Conservation (phyloP, 441 rosid genomes). For the Raphanus hybrid region DNA sequence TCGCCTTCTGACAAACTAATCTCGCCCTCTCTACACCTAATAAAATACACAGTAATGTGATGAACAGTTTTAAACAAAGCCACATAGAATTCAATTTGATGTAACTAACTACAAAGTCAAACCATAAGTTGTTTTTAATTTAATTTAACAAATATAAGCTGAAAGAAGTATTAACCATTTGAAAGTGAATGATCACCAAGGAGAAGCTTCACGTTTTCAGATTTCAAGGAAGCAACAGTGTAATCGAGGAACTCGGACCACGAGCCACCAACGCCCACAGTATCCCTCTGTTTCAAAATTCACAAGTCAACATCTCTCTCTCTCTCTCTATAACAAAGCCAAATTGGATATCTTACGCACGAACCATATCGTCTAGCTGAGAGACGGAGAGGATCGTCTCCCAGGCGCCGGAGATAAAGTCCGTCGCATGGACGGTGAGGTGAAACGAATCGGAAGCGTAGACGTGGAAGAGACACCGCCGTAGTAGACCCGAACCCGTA, state of each 20-base stretch:
- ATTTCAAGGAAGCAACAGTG: conserved; percentile 65
- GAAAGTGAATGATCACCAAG: conserved; percentile 47
- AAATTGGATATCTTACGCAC: neutral
- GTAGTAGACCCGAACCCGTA: conserved; percentile 45
- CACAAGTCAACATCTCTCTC: no score
- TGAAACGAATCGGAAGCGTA: conserved; percentile 66
- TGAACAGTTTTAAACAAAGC: no score
- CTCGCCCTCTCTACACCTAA: conserved; percentile 46
- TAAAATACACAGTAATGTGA: no score
- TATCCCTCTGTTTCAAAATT: conserved; percentile 64
- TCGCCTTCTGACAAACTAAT: conserved; percentile 79
- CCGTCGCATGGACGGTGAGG: conserved; percentile 67
- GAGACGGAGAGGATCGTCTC: conserved; percentile 62
- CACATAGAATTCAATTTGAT: no score
- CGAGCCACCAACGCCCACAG: conserved; percentile 79
- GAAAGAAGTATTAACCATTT: conserved; percentile 41
- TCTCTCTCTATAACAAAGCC: no score
- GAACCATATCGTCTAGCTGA: conserved; percentile 85
- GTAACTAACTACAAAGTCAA: neutral
- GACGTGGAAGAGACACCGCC: conserved; percentile 67
- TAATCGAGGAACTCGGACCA: conserved; percentile 86
- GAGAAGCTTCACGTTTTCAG: conserved; percentile 74
- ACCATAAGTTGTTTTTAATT: no score
- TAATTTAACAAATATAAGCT: neutral
- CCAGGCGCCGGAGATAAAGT: conserved; percentile 65